These are phyloP conservation scores for Tolypocladium tundrense DNA, from an alignment of 2,329 filamentous ascomycete genomes.

Conservation along the genomic window DNA sequence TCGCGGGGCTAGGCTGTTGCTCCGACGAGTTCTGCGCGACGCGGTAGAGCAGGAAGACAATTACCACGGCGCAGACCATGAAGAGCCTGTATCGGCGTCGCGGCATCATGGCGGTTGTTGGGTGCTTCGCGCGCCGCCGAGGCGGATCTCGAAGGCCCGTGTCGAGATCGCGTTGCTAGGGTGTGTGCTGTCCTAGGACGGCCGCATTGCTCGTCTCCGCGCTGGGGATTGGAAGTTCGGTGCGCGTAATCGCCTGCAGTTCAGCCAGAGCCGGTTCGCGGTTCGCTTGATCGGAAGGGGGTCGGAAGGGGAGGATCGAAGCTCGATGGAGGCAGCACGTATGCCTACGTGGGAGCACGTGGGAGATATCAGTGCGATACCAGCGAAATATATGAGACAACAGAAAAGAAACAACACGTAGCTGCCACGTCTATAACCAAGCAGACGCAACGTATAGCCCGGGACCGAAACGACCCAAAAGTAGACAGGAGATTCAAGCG, in stretches of 20 bases:
- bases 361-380: neutral
- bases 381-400: neutral
- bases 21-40: slow-evolving; percentile 31
- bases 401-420: neutral
- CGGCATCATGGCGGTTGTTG: slow-evolving; percentile 32
- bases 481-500: neutral
- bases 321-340: neutral
- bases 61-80: slow-evolving; percentile 41
- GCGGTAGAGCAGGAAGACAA: slow-evolving; percentile 45
- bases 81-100: slow-evolving; percentile 55
- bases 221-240: neutral
- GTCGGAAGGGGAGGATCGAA: neutral
- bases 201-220: neutral
- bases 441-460: neutral
- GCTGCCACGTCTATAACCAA: neutral
- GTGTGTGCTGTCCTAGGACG: neutral
- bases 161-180: neutral
- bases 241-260: neutral
- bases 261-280: neutral
- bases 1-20: slow-evolving; percentile 4
- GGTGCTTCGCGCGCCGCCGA: neutral
- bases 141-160: neutral
- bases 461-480: neutral
- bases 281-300: neutral
- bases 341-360: neutral